Evolutionary conservation across 768 basidiomycete genomes (phyloP).

Genomic region (Amanita rimosa): DNA sequence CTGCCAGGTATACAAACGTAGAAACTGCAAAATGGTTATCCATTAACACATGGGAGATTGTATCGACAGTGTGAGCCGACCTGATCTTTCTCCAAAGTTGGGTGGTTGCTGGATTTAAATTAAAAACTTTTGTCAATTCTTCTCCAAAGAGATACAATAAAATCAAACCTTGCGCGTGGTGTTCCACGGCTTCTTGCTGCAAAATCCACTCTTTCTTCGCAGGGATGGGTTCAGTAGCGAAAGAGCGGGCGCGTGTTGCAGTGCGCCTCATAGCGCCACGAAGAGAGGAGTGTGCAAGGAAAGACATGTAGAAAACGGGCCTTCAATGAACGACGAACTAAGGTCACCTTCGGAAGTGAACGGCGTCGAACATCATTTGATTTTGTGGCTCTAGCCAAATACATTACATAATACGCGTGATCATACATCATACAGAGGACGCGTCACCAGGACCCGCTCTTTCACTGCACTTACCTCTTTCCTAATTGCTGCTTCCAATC

Average conservation of each 20-base stretch:
- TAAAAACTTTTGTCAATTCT: background rate
- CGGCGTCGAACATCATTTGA: conserved; percentile 2
- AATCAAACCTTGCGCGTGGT: conserved; percentile 52
- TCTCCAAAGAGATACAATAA: conserved; percentile 1
- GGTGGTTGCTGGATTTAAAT: conserved; percentile 45
- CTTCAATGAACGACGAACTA: too few species aligned
- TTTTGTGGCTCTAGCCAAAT: conserved; percentile 25
- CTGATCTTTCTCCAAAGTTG: conserved; percentile 85
- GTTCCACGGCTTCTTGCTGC: conserved; percentile 43
- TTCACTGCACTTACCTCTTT: conserved; percentile 11
- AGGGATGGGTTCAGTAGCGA: conserved; percentile 24
- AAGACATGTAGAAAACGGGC: conserved; percentile 27
- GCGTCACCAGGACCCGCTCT: conserved; percentile 25
- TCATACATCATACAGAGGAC: conserved; percentile 23
- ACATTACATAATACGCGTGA: conserved; percentile 18
- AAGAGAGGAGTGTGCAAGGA: conserved; percentile 35
- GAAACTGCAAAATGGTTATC: conserved; percentile 36
- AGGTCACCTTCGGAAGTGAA: conserved; percentile 9
- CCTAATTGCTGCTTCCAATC: conserved; percentile 14
- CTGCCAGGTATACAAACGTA: conserved; percentile 69
- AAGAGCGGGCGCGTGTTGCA: conserved; percentile 26
- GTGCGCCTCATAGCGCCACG: conserved; percentile 34
- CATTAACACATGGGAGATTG: background rate
- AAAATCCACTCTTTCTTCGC: conserved; percentile 31
- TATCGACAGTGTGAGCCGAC: conserved; percentile 23